phyloP scores from a whole-genome alignment of 2,329 filamentous ascomycete species.

The Phaeosphaeria sp. region DNA sequence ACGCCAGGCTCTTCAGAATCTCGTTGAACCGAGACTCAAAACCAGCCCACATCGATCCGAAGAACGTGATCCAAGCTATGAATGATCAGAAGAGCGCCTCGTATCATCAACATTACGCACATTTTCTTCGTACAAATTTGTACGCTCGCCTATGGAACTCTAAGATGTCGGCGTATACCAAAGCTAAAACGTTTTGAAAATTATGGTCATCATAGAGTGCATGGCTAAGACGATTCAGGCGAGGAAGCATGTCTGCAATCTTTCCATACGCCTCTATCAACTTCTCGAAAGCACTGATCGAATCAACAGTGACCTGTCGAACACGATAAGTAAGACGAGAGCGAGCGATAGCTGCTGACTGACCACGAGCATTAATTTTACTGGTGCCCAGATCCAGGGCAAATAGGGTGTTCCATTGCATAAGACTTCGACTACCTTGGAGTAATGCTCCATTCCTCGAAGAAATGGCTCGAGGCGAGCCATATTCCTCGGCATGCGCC shows the following conservation, averaged over 20 bases:
- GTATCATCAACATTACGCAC: slow-evolving; percentile 26
- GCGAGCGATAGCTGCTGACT: too few relatives aligned
- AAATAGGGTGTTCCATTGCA: slow-evolving; percentile 58
- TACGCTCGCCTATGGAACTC: slow-evolving; percentile 57
- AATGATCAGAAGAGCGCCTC: not conserved
- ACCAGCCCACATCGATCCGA: slow-evolving; percentile 28
- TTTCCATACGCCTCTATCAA: slow-evolving; percentile 51
- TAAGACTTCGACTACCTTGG: slow-evolving; percentile 50
- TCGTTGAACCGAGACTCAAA: slow-evolving; percentile 27
- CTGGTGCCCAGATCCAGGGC: slow-evolving; percentile 52
- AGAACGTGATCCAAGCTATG: slow-evolving; percentile 33
- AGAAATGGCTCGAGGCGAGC: slow-evolving; percentile 53
- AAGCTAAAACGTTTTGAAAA: slow-evolving; percentile 51
- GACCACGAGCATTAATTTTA: slow-evolving; percentile 22
- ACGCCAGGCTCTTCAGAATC: slow-evolving; percentile 26
- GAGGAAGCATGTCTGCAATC: slow-evolving; percentile 49
- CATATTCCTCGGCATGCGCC: slow-evolving; percentile 52
- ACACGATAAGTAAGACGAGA: too few relatives aligned
- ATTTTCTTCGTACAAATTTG: slow-evolving; percentile 49
- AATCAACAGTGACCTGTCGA: slow-evolving; percentile 34
- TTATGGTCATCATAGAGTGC: slow-evolving; percentile 38
- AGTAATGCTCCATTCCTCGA: slow-evolving; percentile 51
- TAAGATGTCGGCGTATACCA: slow-evolving; percentile 57
- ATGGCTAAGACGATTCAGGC: slow-evolving; percentile 45
- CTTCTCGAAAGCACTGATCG: slow-evolving; percentile 50